Evolutionary conservation across 495 filamentous ascomycete genomes (phyloP), one percentile per base, ranked within the genome.

Genomic region (Talaromyces stipitatus): DNA sequence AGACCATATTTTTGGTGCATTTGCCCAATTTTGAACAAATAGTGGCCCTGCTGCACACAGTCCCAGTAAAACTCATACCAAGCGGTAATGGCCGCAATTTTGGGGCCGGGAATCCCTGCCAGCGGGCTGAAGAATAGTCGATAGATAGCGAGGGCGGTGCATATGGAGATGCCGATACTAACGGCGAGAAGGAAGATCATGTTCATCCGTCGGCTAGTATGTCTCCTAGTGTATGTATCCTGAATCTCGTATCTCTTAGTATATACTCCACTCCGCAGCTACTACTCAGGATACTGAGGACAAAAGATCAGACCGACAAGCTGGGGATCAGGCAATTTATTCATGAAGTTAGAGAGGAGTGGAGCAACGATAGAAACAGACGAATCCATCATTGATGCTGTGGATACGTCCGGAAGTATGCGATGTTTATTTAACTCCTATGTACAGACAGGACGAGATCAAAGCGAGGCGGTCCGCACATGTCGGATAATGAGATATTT

Each of bases 21-120:
- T 46, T 60, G 33, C 33, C 58, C 47, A 54, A 71, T 70, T 43
- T 66, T 45, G 27, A 62, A 68, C 10, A 62, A 59, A 51, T 65
- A 69, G n/a, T 58, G 41, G 3, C 64, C 68, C 7, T 55, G 47
- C 14, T 50, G 36, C 36, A 64, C 50, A 1, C 55, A 33, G 55
- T 72, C 67, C 28, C 62, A 69, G 38, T 60, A 71, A 29, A 66
- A 62, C 29, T 70, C 66, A 61, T 69, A 70, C 64, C 60, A 66
- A n/a, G 54, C 45, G 1, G 69, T 69, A n/a, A 62, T n/a, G 0
- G 69, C 68, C 2, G 76, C 79, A 29, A 82, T 60, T 41, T 67
- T 71, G 7, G 79, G 79, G 2, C 79, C 79, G 0, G 75, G 78
- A 28, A 78, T 70, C 10, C 64, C 60, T 57, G 72, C 67, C 11